A percentile compares a stretch with the other conserved stretches of the same genome.
phyloP scores from a whole-genome alignment of 2,329 filamentous ascomycete species.

The Pseudogymnoascus sp. region DNA sequence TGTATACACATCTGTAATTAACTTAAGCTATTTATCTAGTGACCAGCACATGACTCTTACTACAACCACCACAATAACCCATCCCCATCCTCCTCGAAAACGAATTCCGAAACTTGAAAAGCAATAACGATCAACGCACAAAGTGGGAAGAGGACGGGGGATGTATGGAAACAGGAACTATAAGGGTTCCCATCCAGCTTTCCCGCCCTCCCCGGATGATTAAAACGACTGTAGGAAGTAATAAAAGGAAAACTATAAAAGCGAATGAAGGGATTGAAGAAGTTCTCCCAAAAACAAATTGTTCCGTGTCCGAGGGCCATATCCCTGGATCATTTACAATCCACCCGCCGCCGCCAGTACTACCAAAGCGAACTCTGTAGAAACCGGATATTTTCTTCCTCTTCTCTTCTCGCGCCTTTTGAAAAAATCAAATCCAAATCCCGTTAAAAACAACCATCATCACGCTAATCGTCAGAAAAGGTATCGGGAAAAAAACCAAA shows the following conservation, averaged over 20 bases:
- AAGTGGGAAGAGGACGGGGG: not conserved
- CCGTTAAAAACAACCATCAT: conserved; percentile 21
- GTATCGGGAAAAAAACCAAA: conserved; percentile 13
- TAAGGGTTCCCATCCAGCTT: not conserved
- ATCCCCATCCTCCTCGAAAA: not conserved
- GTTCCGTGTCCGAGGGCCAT: not conserved
- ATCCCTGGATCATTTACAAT: not conserved
- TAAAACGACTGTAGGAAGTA: not conserved
- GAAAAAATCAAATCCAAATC: not conserved
- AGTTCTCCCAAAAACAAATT: not conserved
- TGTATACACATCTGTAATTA: not conserved
- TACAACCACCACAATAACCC: not conserved
- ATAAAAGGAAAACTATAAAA: not conserved
- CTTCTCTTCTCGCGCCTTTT: not conserved
- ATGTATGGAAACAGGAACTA: not conserved
- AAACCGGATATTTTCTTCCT: not conserved
- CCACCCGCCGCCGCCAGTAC: not conserved
- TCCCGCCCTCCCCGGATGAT: not conserved
- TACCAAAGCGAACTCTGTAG: not conserved
- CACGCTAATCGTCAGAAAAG: conserved; percentile 28
- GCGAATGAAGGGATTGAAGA: not conserved
- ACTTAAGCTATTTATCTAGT: not conserved
- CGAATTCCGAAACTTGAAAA: not conserved
- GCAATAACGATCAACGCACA: not conserved
- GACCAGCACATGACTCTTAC: not conserved